phyloP scores from a whole-genome alignment of 176 grass and related monocot genomes.

The Zea mays region DNA sequence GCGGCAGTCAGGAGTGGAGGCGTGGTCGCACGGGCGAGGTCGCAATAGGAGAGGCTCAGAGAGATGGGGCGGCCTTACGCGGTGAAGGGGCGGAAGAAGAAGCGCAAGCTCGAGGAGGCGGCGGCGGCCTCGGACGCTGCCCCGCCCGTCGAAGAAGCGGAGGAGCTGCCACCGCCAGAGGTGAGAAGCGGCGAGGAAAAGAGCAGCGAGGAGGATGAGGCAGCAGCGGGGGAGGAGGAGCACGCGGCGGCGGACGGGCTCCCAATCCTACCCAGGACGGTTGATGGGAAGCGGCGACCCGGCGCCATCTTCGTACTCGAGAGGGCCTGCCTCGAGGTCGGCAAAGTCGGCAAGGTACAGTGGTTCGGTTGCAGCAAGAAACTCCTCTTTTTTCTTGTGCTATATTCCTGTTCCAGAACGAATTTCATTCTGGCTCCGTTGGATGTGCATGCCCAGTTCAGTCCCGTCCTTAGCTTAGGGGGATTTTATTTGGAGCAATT shows the following conservation, averaged over 20 bases:
- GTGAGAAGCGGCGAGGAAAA: not conserved
- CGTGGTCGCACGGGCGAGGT: too few relatives aligned
- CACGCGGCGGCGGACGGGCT: slow-evolving; percentile 42
- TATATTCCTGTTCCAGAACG: not conserved
- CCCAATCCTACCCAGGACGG: slow-evolving; percentile 44
- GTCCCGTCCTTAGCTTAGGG: not conserved
- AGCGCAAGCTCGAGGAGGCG: slow-evolving; percentile 55
- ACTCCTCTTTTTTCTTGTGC: not conserved
- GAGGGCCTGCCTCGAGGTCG: slow-evolving; percentile 87
- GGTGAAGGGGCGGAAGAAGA: slow-evolving; percentile 73
- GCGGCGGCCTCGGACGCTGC: slow-evolving; percentile 32
- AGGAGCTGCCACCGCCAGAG: slow-evolving; percentile 10
- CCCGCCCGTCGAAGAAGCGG: slow-evolving; percentile 27
- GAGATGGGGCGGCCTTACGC: slow-evolving; percentile 68
- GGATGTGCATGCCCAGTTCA: not conserved
- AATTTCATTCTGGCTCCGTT: not conserved
- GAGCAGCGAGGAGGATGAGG: not conserved
- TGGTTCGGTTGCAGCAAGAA: not conserved
- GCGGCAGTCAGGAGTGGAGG: not conserved
- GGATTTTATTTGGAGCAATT: not conserved
- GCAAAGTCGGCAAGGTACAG: slow-evolving; percentile 92
- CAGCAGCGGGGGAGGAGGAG: not conserved
- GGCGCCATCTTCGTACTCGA: slow-evolving; percentile 87
- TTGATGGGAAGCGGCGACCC: slow-evolving; percentile 53
- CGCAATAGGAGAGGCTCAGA: slow-evolving; percentile 4